These are phyloP conservation scores for Hansenula lynferdii DNA, from an alignment of 1,139 yeast species.

Conservation along the genomic window DNA sequence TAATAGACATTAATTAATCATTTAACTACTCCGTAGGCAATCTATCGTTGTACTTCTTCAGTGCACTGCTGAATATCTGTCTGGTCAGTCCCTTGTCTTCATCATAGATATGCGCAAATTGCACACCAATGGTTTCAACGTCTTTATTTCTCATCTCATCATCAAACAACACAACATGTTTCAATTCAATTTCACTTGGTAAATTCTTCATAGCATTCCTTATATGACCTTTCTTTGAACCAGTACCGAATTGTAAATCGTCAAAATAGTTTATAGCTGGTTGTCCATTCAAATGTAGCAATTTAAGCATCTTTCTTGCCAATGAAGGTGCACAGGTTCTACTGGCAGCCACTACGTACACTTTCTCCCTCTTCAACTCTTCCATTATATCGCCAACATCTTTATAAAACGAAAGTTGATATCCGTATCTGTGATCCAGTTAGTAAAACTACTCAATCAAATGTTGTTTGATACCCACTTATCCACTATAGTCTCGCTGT, in stretches of 20 bases:
- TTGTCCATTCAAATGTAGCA: conserved; percentile 41
- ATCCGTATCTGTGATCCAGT: conserved; percentile 40
- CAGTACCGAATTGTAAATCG: conserved; percentile 62
- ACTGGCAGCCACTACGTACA: conserved; percentile 58
- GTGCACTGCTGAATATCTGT: conserved; percentile 39
- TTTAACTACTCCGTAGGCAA: neutral
- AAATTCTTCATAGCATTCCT: conserved; percentile 37
- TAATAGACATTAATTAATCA: no score
- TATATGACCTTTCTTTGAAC: conserved; percentile 60
- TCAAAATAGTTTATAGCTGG: conserved; percentile 47
- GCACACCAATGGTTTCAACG: conserved; percentile 56
- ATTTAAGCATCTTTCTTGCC: conserved; percentile 51
- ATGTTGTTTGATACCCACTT: conserved; percentile 7
- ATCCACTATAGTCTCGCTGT: conserved; percentile 21
- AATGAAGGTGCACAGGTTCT: conserved; percentile 56
- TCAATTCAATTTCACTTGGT: conserved; percentile 40
- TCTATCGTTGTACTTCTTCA: conserved; percentile 33
- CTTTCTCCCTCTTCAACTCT: conserved; percentile 36
- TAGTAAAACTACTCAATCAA: neutral
- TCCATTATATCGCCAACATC: conserved; percentile 57
- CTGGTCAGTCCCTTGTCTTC: conserved; percentile 46
- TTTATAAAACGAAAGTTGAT: conserved; percentile 43
- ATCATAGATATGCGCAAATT: conserved; percentile 47
- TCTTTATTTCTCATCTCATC: conserved; percentile 67
- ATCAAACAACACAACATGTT: conserved; percentile 60